phyloP scores from a whole-genome alignment of 805 yeast genomes.

The Wickerhamiella sergipiensis region DNA sequence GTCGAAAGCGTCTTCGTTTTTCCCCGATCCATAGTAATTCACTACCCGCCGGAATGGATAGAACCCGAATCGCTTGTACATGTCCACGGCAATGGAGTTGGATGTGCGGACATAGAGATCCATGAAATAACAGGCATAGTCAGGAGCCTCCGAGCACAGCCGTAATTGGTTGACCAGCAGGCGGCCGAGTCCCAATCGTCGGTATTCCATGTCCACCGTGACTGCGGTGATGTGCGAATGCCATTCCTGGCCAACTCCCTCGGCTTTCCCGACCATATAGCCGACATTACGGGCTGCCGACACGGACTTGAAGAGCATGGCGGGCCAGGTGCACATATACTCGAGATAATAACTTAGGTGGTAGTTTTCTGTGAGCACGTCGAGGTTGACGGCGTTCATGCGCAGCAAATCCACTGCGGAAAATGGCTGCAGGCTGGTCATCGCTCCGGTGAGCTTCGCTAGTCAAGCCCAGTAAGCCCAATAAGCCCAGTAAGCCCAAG shows the following conservation, averaged over 20 bases:
- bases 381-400: constrained; percentile 65
- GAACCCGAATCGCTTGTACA: constrained; percentile 82
- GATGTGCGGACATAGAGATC: constrained; percentile 88
- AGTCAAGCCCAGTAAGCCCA: not conserved
- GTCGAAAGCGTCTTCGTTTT: constrained; percentile 68
- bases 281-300: constrained; percentile 29
- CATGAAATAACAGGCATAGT: constrained; percentile 69
- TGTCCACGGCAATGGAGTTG: constrained; percentile 59
- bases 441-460: constrained; percentile 20
- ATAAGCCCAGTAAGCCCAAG: no score
- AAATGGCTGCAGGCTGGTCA: constrained; percentile 85
- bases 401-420: constrained; percentile 72
- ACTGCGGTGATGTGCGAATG: constrained; percentile 96
- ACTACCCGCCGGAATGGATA: constrained; percentile 74
- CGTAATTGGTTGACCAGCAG: constrained; percentile 62
- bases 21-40: constrained; percentile 60
- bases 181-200: constrained; percentile 79
- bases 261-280: constrained; percentile 85
- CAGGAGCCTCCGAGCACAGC: constrained; percentile 59
- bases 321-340: constrained; percentile 78
- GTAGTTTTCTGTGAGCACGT: constrained; percentile 85
- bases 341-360: constrained; percentile 71
- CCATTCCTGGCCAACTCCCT: constrained; percentile 77
- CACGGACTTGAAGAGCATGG: constrained; percentile 65
- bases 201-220: constrained; percentile 66